phyloP scores from a whole-genome alignment of 1,284 basidiomycete genomes.

The Anthracocystis setariae region DNA sequence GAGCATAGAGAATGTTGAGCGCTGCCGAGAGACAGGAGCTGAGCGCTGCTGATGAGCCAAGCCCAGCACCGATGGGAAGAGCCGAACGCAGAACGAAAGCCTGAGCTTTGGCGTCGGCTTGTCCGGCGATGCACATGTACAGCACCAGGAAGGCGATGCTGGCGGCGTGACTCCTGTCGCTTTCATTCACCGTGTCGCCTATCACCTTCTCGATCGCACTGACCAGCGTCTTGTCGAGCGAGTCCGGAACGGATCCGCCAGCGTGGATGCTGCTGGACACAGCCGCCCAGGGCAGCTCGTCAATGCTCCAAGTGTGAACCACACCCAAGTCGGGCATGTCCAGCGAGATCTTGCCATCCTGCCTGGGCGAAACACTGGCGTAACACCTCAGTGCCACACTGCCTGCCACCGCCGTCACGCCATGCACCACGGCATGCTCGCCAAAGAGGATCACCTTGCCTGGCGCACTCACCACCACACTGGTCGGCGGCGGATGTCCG shows the following conservation, averaged over 20 bases:
- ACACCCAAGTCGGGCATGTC: constrained; percentile 85
- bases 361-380: constrained; percentile 79
- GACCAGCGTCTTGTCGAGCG: constrained; percentile 54
- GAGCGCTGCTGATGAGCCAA: constrained; percentile 96
- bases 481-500: constrained; percentile 41
- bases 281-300: constrained; percentile 84
- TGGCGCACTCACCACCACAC: constrained; percentile 72
- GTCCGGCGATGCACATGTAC: constrained; percentile 81
- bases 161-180: constrained; percentile 72
- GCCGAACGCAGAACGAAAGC: constrained; percentile 86
- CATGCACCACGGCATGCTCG: constrained; percentile 98
- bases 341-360: constrained; percentile 80
- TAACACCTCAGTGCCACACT: constrained; percentile 96
- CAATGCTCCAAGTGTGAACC: constrained; percentile 81
- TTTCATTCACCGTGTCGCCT: constrained; percentile 50
- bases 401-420: constrained; percentile 93
- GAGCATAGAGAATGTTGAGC: constrained; percentile 72
- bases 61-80: constrained; percentile 97
- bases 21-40: constrained; percentile 86
- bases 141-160: constrained; percentile 89
- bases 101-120: constrained; percentile 75
- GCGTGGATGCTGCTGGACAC: constrained; percentile 62
- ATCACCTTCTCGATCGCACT: constrained; percentile 54
- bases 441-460: constrained; percentile 99
- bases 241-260: constrained; percentile 73